Conservation (phyloP, 2,329 filamentous ascomycete genomes). For the Clonostachys chloroleuca region DNA sequence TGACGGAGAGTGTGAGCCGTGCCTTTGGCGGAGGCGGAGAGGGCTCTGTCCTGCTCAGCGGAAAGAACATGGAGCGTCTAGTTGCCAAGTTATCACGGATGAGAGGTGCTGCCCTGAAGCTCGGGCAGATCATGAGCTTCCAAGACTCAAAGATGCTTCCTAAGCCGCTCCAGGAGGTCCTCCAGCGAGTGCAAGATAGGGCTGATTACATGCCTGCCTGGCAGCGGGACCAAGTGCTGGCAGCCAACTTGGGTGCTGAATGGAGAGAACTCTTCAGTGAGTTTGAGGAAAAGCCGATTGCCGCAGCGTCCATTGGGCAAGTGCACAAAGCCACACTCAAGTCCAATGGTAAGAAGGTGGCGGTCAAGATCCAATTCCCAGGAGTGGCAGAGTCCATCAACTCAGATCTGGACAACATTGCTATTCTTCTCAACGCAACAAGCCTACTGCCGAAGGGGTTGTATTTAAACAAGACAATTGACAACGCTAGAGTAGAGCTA, state of each 20-base stretch:
- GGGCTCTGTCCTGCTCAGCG: slow-evolving; percentile 83
- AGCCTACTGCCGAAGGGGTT: slow-evolving; percentile 85
- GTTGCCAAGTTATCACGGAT: slow-evolving; percentile 92
- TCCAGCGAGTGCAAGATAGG: slow-evolving; percentile 91
- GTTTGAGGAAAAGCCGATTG: slow-evolving; percentile 89
- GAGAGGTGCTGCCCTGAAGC: slow-evolving; percentile 93
- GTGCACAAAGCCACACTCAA: slow-evolving; percentile 83
- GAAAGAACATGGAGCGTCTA: slow-evolving; percentile 86
- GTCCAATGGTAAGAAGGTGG: slow-evolving; percentile 70
- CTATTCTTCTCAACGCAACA: slow-evolving; percentile 84
- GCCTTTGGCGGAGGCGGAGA: slow-evolving; percentile 63
- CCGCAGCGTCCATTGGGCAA: slow-evolving; percentile 94
- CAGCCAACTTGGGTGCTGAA: slow-evolving; percentile 70
- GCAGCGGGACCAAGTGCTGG: slow-evolving; percentile 82
- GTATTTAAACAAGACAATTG: slow-evolving; percentile 95
- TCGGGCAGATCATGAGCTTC: slow-evolving; percentile 98
- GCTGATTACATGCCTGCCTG: slow-evolving; percentile 97
- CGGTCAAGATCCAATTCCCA: slow-evolving; percentile 96
- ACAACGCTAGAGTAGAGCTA: slow-evolving; percentile 86
- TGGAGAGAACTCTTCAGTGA: slow-evolving; percentile 81
- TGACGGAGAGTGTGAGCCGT: slow-evolving; percentile 79
- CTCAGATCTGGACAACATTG: slow-evolving; percentile 91
- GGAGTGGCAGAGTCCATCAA: slow-evolving; percentile 95
- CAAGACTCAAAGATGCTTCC: slow-evolving; percentile 97
- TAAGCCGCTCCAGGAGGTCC: slow-evolving; percentile 76